Evolutionary conservation across 2,329 filamentous ascomycete genomes (phyloP), one percentile per base, ranked within the genome.

Genomic region (Arachnomyces sp.): DNA sequence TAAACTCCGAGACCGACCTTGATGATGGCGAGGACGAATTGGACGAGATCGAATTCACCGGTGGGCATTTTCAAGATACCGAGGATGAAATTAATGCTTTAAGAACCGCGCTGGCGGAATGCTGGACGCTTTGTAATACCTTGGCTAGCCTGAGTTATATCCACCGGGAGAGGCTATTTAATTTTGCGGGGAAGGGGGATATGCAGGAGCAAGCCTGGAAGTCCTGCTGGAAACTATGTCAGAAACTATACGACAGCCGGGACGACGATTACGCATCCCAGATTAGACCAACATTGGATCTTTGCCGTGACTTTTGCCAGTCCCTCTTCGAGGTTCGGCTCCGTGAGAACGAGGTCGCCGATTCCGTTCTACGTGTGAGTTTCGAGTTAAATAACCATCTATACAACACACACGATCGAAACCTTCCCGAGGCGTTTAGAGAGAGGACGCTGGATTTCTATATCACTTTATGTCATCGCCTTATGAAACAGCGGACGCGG

Each of bases 321-420:
- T 78, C 87, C 0, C 69, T 95, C 8, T 96, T 95, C 54, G 89
- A 95, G 55, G 81, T 90, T 13, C 76, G 89, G 30, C 75, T 83
- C 44, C 80, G 80, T 48, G 80, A 82, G 38, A 84, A 94, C 47
- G 86, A 92, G 53, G 68, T 78, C 1, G 77, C 84, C 0, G 90
- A 96, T 60, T 94, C 89, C 0, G 82, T 95, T 11, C 66, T 96
- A 34, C 75, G 90, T 35, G 89, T 95, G 49, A 95, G 86, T 65
- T 95, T 95, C 57, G 90, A 95, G 65, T 72, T 95, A 16, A 95
- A 93, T 65, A 95, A 94, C 53, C 89, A 96, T 60, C 73, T 96
- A 2, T 95, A 90, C 66, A 95, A 90, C 56, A 89, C 87, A 1
- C 87, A 95, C 54, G 87, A 94, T 57, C 78, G 84, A 25, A 82